Evolutionary conservation across 805 yeast species (phyloP).

Genomic region (Saccharomycopsis oosterbeekiorum): DNA sequence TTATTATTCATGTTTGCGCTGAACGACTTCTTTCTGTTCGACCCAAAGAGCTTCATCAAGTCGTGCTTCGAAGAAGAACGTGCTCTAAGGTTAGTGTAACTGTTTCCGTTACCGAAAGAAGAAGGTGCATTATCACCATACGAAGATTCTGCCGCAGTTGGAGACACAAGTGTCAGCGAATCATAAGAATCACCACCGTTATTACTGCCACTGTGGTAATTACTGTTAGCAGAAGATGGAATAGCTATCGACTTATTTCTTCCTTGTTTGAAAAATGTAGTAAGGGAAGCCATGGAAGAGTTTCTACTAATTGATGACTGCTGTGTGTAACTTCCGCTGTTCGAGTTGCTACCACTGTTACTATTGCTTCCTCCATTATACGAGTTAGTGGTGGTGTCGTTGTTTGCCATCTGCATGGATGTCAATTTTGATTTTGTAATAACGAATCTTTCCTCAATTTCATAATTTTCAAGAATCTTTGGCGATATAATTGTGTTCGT

Average conservation of each 20-base stretch:
- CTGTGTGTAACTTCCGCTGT: constrained; percentile 53
- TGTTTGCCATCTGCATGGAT: constrained; percentile 9
- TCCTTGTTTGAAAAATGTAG: constrained; percentile 54
- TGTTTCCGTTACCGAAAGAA: not conserved
- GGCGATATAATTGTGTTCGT: constrained; percentile 17
- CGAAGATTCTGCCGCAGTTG: not conserved
- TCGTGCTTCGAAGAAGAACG: constrained; percentile 13
- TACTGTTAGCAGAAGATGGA: constrained; percentile 4
- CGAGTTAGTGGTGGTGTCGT: not conserved
- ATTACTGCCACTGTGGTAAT: not conserved
- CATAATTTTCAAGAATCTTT: constrained; percentile 7
- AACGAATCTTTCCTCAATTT: constrained; percentile 17
- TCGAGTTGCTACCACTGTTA: constrained; percentile 11
- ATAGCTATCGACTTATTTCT: constrained; percentile 10
- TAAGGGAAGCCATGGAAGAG: constrained; percentile 70
- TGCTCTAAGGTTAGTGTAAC: not conserved
- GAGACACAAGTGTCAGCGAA: not conserved
- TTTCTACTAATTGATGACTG: constrained; percentile 38
- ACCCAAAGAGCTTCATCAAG: constrained; percentile 14
- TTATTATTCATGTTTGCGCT: not conserved
- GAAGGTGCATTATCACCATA: not conserved
- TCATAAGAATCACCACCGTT: not conserved
- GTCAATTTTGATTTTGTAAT: constrained; percentile 15
- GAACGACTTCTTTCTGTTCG: not conserved
- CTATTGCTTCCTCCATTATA: not conserved